Evolutionary conservation across 2,329 filamentous ascomycete species (phyloP), one percentile per base, ranked within the genome.

Genomic region (Nothophaeocryptopus gaeumannii): DNA sequence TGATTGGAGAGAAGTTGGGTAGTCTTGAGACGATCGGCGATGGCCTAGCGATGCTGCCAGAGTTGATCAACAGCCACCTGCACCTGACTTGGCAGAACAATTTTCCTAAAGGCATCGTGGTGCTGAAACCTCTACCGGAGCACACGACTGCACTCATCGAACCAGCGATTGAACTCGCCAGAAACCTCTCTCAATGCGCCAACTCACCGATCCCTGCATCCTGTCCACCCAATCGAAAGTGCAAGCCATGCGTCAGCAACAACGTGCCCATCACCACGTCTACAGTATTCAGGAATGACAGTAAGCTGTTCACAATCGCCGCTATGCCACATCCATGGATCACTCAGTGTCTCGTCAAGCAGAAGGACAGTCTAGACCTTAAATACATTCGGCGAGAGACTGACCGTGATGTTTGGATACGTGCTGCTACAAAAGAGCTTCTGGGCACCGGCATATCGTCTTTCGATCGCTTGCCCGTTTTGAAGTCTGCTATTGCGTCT

Each of bases 261-360:
- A 78, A 80, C 0, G 78, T 89, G 70, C 80, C 79, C 44, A 79
- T 95, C 58, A 75, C 77, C n/a, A 85, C 84, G 0, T 81, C 83
- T 2, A 71, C 79, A 2, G 72, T 78, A 13, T 93, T 89, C 69
- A 79, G 79, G 47, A 96, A 96, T 68, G 79, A 78, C 4, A 84
- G 84, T 11, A 77, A 76, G 1, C 66, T 86, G 12, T 97, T 90
- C 73, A 89, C 86, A 2, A 88, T 99, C 56, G 90, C 86, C 51
- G 88, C 84, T 0, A 85, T 97, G 10, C 92, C 92, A 0, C 93
- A 99, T 67, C 93, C 93, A 0, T 95, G 90, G 74, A 96, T 91
- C 1, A 77, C 89, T 36, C 80, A 84, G 46, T 80, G 83, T 10
- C 74, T 97, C 13, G 78, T 82, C 51, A 78, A 82, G 56, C 78